phyloP scores from a whole-genome alignment of 1,284 basidiomycete species.

The Puccinia triticina region DNA sequence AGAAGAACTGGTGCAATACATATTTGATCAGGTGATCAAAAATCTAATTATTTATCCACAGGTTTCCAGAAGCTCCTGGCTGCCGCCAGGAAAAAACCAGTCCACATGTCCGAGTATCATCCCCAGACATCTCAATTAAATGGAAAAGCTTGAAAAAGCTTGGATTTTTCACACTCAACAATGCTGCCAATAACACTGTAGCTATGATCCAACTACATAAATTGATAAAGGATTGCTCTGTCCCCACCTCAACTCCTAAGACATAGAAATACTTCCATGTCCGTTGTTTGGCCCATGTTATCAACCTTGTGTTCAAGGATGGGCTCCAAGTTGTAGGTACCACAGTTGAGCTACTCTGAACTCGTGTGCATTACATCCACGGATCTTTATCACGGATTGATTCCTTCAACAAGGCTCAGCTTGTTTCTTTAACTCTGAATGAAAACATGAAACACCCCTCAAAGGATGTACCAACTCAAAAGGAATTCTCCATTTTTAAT shows the following conservation, averaged over 20 bases:
- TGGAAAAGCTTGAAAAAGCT: background rate
- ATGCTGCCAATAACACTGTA: no score
- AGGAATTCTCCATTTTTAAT: background rate
- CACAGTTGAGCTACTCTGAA: background rate
- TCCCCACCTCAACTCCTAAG: background rate
- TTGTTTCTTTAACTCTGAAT: background rate
- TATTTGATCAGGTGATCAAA: no score
- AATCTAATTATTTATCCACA: no score
- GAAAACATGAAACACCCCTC: background rate
- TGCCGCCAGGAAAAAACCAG: no score
- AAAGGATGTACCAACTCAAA: background rate
- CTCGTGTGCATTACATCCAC: background rate
- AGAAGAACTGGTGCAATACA: no score
- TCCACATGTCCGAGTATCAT: no score
- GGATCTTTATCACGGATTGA: no score
- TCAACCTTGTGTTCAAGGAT: background rate
- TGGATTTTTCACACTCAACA: no score
- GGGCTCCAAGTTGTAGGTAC: background rate
- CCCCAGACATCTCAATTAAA: no score
- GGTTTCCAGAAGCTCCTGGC: no score
- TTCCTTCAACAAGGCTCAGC: background rate
- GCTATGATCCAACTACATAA: background rate
- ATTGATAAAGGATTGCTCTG: background rate
- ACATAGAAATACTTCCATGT: background rate
- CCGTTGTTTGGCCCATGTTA: no score